A percentile compares a stretch with the other conserved stretches of the same genome.
These are phyloP conservation scores for Clavaria fumosa DNA, from an alignment of 768 basidiomycete species.

Conservation along the genomic window DNA sequence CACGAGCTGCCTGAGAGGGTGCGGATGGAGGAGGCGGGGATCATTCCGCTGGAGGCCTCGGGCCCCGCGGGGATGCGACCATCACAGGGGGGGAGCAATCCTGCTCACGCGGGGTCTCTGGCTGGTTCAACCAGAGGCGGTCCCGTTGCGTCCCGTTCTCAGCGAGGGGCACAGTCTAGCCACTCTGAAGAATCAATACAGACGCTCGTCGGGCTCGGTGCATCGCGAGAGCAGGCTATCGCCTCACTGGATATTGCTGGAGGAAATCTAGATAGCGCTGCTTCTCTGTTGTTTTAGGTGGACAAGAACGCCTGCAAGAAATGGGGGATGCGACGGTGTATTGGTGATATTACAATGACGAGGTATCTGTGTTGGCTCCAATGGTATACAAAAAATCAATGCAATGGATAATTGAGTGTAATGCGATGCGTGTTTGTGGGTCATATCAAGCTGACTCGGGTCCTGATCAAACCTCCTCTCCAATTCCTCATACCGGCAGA, in stretches of 20 bases:
- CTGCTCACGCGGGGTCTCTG: no score
- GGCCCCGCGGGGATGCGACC: conserved; percentile 11
- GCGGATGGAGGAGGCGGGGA: conserved; percentile 23
- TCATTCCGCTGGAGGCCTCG: conserved; percentile 11
- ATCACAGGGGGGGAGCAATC: conserved; percentile 37
- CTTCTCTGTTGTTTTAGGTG: conserved; percentile 61
- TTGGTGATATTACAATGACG: no score
- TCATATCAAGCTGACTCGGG: conserved; percentile 66
- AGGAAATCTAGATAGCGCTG: conserved; percentile 81
- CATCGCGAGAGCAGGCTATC: conserved; percentile 60
- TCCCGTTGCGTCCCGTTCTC: conserved; percentile 19
- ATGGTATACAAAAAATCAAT: conserved; percentile 7
- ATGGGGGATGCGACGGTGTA: no score
- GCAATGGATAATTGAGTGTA: no score
- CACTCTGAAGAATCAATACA: conserved; percentile 49
- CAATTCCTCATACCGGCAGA: conserved; percentile 83
- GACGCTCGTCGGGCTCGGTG: conserved; percentile 65
- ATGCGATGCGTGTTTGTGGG: conserved; percentile 3
- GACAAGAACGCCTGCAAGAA: no score
- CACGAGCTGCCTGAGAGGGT: conserved; percentile 87
- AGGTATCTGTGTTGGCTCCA: no score
- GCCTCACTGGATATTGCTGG: conserved; percentile 60
- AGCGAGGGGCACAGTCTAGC: conserved; percentile 12
- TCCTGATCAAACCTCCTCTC: conserved; percentile 72
- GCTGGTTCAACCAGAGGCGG: conserved; percentile 45